Conservation (phyloP, 257 asterid species). For the Plantago ovata region DNA sequence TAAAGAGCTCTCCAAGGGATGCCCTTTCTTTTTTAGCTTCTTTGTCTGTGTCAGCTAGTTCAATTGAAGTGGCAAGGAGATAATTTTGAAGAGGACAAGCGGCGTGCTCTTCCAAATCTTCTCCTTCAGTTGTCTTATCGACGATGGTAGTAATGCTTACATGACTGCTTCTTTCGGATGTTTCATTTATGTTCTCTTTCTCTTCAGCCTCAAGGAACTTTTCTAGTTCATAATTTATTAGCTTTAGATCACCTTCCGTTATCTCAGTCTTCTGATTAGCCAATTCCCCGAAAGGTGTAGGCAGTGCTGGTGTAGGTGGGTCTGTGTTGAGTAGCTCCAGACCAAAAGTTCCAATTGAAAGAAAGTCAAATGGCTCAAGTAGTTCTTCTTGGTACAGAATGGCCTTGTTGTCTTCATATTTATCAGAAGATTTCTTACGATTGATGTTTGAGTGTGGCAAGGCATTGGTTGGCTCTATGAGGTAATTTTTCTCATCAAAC, state of each 20-base stretch:
- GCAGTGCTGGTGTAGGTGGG: constrained; percentile 73
- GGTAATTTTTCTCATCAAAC: constrained; percentile 40
- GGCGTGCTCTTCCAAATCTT: constrained; percentile 34
- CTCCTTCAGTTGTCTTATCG: constrained; percentile 39
- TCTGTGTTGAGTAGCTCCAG: constrained; percentile 43
- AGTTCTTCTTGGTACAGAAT: constrained; percentile 37
- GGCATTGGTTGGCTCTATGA: constrained; percentile 33
- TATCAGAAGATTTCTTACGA: constrained; percentile 27
- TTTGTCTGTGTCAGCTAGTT: constrained; percentile 32
- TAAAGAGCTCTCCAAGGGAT: constrained; percentile 53
- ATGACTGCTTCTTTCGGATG: constrained; percentile 53
- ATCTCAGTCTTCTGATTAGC: constrained; percentile 36
- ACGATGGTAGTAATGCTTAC: constrained; percentile 53
- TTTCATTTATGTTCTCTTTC: constrained; percentile 43
- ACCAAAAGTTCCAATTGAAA: constrained; percentile 86
- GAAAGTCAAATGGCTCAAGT: constrained; percentile 68
- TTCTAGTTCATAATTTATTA: constrained; percentile 64
- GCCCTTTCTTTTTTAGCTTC: constrained; percentile 44
- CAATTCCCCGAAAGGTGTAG: constrained; percentile 32
- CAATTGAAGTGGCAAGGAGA: constrained; percentile 57
- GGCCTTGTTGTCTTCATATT: constrained; percentile 28
- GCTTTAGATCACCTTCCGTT: constrained; percentile 51
- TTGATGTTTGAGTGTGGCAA: constrained; percentile 26
- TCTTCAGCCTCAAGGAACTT: constrained; percentile 63
- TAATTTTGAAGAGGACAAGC: constrained; percentile 67